phyloP scores from a whole-genome alignment of 73 alveolate genomes.

The Blepharisma stoltei region DNA sequence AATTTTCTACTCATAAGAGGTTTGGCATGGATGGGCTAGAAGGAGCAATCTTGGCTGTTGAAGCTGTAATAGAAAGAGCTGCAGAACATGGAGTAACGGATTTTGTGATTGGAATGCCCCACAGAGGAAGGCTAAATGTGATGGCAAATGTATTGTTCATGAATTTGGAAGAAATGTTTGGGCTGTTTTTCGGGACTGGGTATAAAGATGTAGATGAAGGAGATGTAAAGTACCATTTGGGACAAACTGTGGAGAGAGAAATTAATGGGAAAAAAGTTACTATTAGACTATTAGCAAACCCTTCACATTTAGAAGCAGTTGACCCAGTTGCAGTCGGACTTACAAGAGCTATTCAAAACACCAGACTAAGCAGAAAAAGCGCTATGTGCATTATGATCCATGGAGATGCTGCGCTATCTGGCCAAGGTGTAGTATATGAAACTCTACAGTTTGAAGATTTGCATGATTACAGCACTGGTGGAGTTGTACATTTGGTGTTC shows the following conservation, averaged over 20 bases:
- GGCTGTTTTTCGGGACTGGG: conserved; percentile 48
- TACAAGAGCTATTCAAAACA: conserved; percentile 60
- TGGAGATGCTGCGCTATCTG: conserved; percentile 96
- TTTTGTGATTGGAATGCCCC: conserved; percentile 95
- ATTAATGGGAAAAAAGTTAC: conserved; percentile 44
- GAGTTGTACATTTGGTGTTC: conserved; percentile 86
- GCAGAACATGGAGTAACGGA: conserved; percentile 77
- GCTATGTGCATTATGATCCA: conserved; percentile 43
- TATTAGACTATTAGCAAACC: conserved; percentile 77
- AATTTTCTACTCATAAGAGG: conserved; percentile 89
- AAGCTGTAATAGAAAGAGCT: conserved; percentile 66
- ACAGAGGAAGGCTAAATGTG: conserved; percentile 94
- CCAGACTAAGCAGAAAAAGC: conserved; percentile 13
- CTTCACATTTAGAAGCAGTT: conserved; percentile 94
- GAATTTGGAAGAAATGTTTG: conserved; percentile 69
- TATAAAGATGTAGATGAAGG: conserved; percentile 49
- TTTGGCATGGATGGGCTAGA: conserved; percentile 93
- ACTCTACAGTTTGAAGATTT: conserved; percentile 83
- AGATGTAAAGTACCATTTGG: conserved; percentile 77
- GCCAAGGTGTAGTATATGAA: conserved; percentile 96
- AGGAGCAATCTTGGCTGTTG: conserved; percentile 59
- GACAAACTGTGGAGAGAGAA: conserved; percentile 57
- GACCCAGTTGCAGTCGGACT: conserved; percentile 90
- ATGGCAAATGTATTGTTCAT: conserved; percentile 79
- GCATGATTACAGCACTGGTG: conserved; percentile 77